Evolutionary conservation across 495 filamentous ascomycete genomes (phyloP).

Genomic region (Achaetomiella virescens): DNA sequence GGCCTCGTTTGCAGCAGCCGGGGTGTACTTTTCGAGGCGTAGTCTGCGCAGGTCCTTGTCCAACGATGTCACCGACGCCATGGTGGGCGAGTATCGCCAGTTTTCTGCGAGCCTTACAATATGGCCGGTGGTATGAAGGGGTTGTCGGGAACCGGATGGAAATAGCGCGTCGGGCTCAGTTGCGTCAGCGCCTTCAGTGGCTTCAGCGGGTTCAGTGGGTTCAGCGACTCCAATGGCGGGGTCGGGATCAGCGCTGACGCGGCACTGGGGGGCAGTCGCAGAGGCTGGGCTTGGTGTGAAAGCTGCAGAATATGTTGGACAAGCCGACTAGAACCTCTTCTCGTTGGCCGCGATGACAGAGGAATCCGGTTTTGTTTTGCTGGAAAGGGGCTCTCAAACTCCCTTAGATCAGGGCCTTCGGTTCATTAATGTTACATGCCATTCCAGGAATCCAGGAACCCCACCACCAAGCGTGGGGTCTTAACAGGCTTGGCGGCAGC

Average conservation of each 20-base stretch:
- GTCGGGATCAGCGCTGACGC: slow-evolving; percentile 2
- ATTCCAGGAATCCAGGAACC: slow-evolving; percentile 4
- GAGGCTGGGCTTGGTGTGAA: no score
- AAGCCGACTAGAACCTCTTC: no score
- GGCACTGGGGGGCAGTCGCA: background rate
- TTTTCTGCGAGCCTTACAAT: background rate
- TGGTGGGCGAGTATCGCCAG: slow-evolving; percentile 29
- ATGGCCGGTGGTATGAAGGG: background rate
- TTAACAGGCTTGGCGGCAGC: background rate
- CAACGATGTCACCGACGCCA: slow-evolving; percentile 92
- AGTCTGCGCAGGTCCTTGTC: slow-evolving; percentile 93
- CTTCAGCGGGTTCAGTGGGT: background rate
- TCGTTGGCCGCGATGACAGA: no score
- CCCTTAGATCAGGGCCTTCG: no score
- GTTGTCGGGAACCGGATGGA: background rate
- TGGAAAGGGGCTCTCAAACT: no score
- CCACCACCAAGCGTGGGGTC: background rate
- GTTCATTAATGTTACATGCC: background rate
- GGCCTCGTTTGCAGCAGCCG: slow-evolving; percentile 81
- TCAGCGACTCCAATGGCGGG: background rate
- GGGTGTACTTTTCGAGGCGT: slow-evolving; percentile 90
- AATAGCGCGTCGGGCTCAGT: slow-evolving; percentile 1
- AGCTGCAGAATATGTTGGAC: no score
- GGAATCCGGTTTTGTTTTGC: no score
- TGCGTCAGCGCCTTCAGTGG: background rate